A percentile compares a stretch with the other conserved stretches of the same genome.
Conservation (phyloP, 257 asterid genomes). For the Solanum sejunctum region DNA sequence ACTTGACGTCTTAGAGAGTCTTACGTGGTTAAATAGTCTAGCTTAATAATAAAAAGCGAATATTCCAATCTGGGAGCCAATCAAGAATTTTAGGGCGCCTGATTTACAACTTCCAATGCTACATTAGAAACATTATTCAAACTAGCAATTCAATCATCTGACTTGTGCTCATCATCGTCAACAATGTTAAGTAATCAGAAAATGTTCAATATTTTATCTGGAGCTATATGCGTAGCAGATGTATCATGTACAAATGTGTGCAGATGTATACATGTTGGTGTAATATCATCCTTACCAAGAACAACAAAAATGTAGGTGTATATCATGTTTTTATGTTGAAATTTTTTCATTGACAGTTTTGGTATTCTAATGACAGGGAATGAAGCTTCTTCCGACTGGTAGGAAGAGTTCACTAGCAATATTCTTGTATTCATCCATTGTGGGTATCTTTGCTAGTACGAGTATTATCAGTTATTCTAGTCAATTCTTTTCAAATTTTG, state of each 20-base stretch:
- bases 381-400: slow-evolving; percentile 96
- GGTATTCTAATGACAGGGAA: slow-evolving; percentile 49
- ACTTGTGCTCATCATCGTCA: not conserved
- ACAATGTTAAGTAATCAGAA: not conserved
- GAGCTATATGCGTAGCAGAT: not conserved
- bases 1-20: not conserved
- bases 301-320: not conserved
- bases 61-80: not conserved
- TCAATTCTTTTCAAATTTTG: not conserved
- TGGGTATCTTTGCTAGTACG: slow-evolving; percentile 25
- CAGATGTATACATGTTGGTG: not conserved
- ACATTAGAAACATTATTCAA: not conserved
- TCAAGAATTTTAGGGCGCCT: not conserved
- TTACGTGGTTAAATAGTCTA: not conserved
- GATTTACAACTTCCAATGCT: not conserved
- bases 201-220: not conserved
- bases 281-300: not conserved
- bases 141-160: not conserved
- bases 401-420: slow-evolving; percentile 63
- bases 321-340: not conserved
- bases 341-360: not conserved
- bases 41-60: not conserved
- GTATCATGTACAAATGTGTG: not conserved
- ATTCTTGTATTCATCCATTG: slow-evolving; percentile 62
- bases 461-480: not conserved